Evolutionary conservation across 192 early-diverging fungal genomes (phyloP).

Genomic region (Funneliformis mosseae): DNA sequence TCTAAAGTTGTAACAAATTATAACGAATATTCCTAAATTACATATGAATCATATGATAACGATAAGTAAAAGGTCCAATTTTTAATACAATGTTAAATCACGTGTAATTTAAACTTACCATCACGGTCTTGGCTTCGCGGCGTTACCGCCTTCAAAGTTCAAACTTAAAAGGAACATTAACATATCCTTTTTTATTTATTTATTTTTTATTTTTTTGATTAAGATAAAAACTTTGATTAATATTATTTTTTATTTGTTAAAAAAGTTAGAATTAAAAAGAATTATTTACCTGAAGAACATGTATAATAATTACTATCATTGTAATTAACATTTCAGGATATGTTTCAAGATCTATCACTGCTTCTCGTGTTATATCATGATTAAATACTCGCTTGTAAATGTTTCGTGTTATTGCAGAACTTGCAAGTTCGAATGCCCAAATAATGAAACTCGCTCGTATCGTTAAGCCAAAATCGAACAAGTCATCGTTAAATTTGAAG

Average conservation of each 20-base stretch:
- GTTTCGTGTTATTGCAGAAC: slow-evolving; percentile 61
- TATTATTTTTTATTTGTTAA: background rate
- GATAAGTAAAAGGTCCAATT: no score
- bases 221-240: background rate
- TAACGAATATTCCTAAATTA: no score
- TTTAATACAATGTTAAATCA: no score
- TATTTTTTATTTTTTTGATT: no score
- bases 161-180: slow-evolving; percentile 6
- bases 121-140: background rate
- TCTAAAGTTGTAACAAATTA: no score
- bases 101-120: background rate
- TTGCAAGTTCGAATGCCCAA: slow-evolving; percentile 69
- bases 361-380: slow-evolving; percentile 64
- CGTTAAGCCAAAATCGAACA: slow-evolving; percentile 58
- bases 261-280: no score
- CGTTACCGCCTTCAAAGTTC: slow-evolving; percentile 21
- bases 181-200: slow-evolving; percentile 29
- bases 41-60: no score
- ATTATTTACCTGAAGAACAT: slow-evolving; percentile 60
- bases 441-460: slow-evolving; percentile 61
- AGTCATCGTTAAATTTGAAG: slow-evolving; percentile 65
- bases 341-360: slow-evolving; percentile 64
- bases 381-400: slow-evolving; percentile 60
- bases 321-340: slow-evolving; percentile 70
- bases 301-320: slow-evolving; percentile 69